Evolutionary conservation across 1,284 basidiomycete genomes (phyloP).

Genomic region (Puccinia hordei): DNA sequence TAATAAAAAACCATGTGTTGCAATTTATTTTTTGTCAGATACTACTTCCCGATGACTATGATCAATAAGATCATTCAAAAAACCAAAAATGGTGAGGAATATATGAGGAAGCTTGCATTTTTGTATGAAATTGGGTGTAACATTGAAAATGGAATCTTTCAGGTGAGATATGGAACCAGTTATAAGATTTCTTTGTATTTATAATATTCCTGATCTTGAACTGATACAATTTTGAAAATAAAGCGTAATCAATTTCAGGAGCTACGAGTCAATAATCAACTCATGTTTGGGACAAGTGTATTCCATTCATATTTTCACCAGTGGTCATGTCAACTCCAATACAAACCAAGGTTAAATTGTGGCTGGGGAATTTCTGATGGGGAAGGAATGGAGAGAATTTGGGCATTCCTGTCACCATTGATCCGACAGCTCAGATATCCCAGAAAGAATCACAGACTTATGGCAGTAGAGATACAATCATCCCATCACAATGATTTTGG

Average conservation of each 20-base stretch:
- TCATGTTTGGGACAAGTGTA: conserved; percentile 8
- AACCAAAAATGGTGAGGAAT: not conserved
- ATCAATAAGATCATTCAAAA: not conserved
- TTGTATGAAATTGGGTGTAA: conserved; percentile 19
- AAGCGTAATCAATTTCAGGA: not conserved
- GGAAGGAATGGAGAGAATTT: conserved; percentile 1
- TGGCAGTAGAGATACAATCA: not conserved
- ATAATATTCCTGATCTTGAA: too few relatives aligned
- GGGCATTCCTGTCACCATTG: not conserved
- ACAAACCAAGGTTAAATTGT: not conserved
- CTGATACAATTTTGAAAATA: too few relatives aligned
- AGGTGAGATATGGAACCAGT: too few relatives aligned
- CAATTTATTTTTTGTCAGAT: not conserved
- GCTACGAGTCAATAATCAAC: not conserved
- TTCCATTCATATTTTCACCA: not conserved
- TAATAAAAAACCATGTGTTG: not conserved
- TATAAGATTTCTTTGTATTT: not conserved
- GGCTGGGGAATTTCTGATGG: conserved; percentile 2
- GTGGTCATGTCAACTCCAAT: not conserved
- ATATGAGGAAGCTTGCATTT: not conserved
- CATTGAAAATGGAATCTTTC: not conserved
- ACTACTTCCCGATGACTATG: not conserved
- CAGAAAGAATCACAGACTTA: not conserved
- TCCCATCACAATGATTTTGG: not conserved
- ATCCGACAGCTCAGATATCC: not conserved